Base-by-base conservation (phyloP, 2,329 filamentous ascomycete genomes). In the Periconia sp. region DNA sequence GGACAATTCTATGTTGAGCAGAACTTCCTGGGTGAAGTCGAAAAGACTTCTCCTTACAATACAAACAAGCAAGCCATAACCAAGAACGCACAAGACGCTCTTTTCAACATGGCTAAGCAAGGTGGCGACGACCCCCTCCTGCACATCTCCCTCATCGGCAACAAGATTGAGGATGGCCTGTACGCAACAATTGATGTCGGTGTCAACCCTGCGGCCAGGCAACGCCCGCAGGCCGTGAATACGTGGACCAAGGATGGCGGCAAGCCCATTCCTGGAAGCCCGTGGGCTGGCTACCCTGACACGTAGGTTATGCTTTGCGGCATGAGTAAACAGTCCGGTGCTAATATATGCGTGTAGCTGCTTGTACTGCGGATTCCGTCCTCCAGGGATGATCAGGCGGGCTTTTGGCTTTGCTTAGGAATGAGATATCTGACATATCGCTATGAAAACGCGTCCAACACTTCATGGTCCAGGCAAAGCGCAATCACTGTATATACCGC, bases 1-100 rank as follows among this genome's bases (percentile, higher is more conserved):
- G 85, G 85, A 17, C 85, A 89, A 67, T 65, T 85, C 47, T 88
- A 85, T 77, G 85, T 85, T 52, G 84, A 88, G 67, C 81, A 87
- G 65, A 75, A 77, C 57, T 79, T 88, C 10, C 79, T 84, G 59
- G 61, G 62, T 23, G 57, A 74, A 40, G 82, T 87, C 50, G 80
- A 85, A 56, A 67, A 68, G 10, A 74, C 71, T 1, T 54, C 65
- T 0, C 80, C 81, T 3, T 78, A 79, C 68, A 75, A 66, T 61
- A 75, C 69, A 53, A 78, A 78, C 61, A 74, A 62, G 19, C 70
- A 74, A 50, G 60, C 58, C 15, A 33, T 81, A 18, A 85, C 79
- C 5, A 71, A 65, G 37, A 86, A 86, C 61, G 72, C 70, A 13
- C 72, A 81, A 0, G 84, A 87, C 65, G 52, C 56, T 17, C 76